Evolutionary conservation across 495 filamentous ascomycete genomes (phyloP).

Genomic region (Oleoguttula mirabilis): DNA sequence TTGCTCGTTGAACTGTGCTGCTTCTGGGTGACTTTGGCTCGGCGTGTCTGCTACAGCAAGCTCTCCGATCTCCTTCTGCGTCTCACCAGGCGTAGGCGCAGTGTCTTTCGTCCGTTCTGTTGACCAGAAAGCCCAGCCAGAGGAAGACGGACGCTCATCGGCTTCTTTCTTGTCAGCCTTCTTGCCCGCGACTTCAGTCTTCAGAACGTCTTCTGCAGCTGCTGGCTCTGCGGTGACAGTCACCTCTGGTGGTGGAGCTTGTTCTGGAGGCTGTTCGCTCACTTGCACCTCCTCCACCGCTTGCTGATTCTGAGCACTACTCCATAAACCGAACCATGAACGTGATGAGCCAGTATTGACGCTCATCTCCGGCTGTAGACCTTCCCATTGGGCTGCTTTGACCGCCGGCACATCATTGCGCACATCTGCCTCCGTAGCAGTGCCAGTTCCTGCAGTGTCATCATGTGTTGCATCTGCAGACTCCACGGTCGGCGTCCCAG

Average conservation of each 20-base stretch:
- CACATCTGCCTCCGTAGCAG: not conserved
- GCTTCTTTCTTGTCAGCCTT: conserved; percentile 9
- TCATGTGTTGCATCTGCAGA: conserved; percentile 5
- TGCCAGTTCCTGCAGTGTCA: not conserved
- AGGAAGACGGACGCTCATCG: conserved; percentile 35
- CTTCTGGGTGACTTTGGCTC: conserved; percentile 50
- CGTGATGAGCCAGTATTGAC: not conserved
- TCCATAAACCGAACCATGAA: conserved; percentile 33
- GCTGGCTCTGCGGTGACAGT: conserved; percentile 5
- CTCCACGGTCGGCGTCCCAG: conserved; percentile 16
- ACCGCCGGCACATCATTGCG: not conserved
- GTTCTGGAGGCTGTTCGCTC: not conserved
- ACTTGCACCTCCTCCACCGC: conserved; percentile 1
- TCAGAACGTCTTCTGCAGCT: not conserved
- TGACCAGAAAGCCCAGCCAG: conserved; percentile 82
- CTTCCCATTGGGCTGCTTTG: conserved; percentile 5
- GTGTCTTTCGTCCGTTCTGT: conserved; percentile 44
- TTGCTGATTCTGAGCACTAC: conserved; percentile 27
- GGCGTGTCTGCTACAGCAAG: conserved; percentile 55
- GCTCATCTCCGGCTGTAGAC: conserved; percentile 9
- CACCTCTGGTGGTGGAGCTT: conserved; percentile 1
- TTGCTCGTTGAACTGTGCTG: conserved; percentile 44
- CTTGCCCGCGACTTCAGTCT: conserved; percentile 1
- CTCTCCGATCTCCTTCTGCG: conserved; percentile 47
- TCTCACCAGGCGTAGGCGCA: conserved; percentile 29